Base-by-base conservation (phyloP, 306 rosid species). In the Dicorynia guianensis region DNA sequence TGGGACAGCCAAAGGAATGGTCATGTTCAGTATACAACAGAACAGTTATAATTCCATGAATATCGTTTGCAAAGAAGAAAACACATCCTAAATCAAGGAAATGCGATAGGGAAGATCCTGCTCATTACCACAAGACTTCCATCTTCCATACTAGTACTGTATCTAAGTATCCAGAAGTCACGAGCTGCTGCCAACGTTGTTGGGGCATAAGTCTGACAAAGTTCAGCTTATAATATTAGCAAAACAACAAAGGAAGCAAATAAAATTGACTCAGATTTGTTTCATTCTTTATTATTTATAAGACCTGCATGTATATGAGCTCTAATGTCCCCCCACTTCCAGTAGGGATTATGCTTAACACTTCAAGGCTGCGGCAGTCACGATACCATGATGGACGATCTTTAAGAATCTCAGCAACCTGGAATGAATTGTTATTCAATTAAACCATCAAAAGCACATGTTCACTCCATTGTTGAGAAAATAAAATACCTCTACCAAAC, bases 121-220 rank as follows among this genome's bases (percentile, higher is more conserved):
- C 3, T n/a, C 57, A 50, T 50, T 94, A 94, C 98, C 98, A 92
- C 98, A 81, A 92, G 91, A 86, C 98, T 95, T 77, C 97, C 97
- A 87, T 95, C 98, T 79, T 95, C 98, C 86, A 95, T 69, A 62
- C 74, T 95, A 4, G 96, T 85, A 58, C 96, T 90, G 69, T 90
- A 95, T 92, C 98, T 85, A 33, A 95, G 79, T 2, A 95, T 95
- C 97, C 97, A 95, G 39, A 90, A 95, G 85, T 95, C 98, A 3
- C 98, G 95, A 13, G 98, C 97, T 7, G 98, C 97, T 25, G 98
- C 98, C 84, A 95, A 73, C 6, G 98, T 92, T 9, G 98, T 95
- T 3, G 98, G 98, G 2, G 98, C 98, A 76, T 90, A 95, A 5
- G 95, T 95, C 98, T 95, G 82, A 61, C 7, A 25, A 62, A n/a